These are phyloP conservation scores for Pyracantha coccinea DNA, from an alignment of 331 rosid genomes.

Conservation along the genomic window DNA sequence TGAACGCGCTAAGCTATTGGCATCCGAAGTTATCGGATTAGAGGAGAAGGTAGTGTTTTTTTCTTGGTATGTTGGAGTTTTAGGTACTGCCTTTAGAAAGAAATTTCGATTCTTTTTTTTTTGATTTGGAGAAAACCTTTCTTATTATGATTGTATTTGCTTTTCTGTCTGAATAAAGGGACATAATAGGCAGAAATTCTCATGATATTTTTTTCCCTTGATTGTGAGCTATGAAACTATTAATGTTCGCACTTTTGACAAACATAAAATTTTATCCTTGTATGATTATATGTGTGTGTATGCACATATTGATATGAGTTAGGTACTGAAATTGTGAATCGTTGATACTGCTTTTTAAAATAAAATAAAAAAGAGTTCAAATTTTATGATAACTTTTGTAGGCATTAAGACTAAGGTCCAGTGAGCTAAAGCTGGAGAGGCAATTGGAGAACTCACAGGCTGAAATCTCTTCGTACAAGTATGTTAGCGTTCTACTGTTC, in stretches of 20 bases:
- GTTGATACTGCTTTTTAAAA: not conserved
- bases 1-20: constrained; percentile 92
- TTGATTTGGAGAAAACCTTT: not conserved
- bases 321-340: not conserved
- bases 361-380: not conserved
- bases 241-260: not conserved
- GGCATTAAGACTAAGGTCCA: constrained; percentile 93
- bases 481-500: constrained; percentile 5
- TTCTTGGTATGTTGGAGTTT: constrained; percentile 12
- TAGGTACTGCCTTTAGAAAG: not conserved
- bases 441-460: constrained; percentile 76
- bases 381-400: constrained; percentile 26
- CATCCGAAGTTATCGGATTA: constrained; percentile 92
- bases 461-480: constrained; percentile 78
- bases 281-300: not conserved
- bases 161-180: not conserved
- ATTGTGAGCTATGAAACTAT: not conserved
- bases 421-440: constrained; percentile 88
- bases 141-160: not conserved
- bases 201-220: not conserved
- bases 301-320: not conserved
- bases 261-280: not conserved
- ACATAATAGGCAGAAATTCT: not conserved
- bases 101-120: not conserved
- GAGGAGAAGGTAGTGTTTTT: constrained; percentile 92